Percentiles rank a stretch among this genome's conserved stretches.
These are phyloP conservation scores for Monosporozyma servazzii DNA, from an alignment of 805 yeast genomes.

Conservation along the genomic window DNA sequence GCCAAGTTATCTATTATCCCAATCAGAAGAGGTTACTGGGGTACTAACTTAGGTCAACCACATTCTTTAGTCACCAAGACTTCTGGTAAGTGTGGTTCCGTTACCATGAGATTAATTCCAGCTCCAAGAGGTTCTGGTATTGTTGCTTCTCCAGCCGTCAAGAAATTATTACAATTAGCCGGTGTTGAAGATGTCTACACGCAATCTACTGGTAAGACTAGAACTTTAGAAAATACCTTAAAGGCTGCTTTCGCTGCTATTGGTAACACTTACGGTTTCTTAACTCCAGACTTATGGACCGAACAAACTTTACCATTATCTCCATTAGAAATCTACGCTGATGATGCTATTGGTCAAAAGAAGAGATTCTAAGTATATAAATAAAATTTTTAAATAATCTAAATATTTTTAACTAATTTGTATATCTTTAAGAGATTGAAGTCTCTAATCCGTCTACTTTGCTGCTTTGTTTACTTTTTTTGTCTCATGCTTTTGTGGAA, in stretches of 20 bases:
- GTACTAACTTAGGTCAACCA: slow-evolving; percentile 98
- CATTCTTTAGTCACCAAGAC: slow-evolving; percentile 97
- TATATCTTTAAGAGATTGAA: background rate
- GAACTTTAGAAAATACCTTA: slow-evolving; percentile 99
- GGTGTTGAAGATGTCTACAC: slow-evolving; percentile 99
- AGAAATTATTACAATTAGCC: slow-evolving; percentile 97
- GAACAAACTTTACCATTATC: slow-evolving; percentile 75
- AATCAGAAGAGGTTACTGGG: slow-evolving; percentile 99
- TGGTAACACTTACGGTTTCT: slow-evolving; percentile 99
- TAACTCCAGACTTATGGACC: slow-evolving; percentile 98
- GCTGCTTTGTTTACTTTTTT: background rate
- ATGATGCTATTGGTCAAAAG: slow-evolving; percentile 66
- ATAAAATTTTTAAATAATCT: background rate
- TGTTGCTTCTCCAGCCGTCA: slow-evolving; percentile 99
- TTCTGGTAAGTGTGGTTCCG: slow-evolving; percentile 99
- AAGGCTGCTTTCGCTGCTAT: slow-evolving; percentile 99
- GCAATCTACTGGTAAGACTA: slow-evolving; percentile 96
- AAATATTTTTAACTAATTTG: slow-evolving; percentile 1
- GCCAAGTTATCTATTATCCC: slow-evolving; percentile 98
- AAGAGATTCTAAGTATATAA: slow-evolving; percentile 54
- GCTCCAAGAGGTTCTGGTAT: slow-evolving; percentile 99
- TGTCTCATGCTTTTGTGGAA: background rate
- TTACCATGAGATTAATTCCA: slow-evolving; percentile 95
- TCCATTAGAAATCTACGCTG: slow-evolving; percentile 92
- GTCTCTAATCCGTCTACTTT: background rate